Evolutionary conservation across 2,329 filamentous ascomycete species (phyloP), one percentile per base, ranked within the genome.

Genomic region (Hansfordia pulvinata): DNA sequence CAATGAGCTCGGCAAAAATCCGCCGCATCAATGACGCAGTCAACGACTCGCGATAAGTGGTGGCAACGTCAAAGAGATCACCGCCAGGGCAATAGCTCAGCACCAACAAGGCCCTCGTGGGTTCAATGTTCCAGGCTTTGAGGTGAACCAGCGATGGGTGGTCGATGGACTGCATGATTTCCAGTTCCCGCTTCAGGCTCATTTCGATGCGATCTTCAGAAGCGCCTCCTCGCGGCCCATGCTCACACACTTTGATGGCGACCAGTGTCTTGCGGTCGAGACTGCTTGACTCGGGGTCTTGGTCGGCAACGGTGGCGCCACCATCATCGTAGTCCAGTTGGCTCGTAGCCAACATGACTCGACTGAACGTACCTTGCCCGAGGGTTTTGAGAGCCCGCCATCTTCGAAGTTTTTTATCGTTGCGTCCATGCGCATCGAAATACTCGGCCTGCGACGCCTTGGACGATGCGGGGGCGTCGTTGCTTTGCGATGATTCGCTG

Each of bases 351-450:
- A 98, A 62, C 55, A 92, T 78, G 12, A 98, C 90, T 43, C 82
- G 82, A 49, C 86, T 94, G 50, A 98, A 98, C 1, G 90, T 94
- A 19, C 90, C 90, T 42, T 93, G 83, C 5, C 90, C 90, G 5
- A 98, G 66, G 36, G 76, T 60, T 31, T 81, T 77, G 20, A 98
- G 56, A 9, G 78, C 79, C 37, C 81, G 71, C 74, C 90, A 98
- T 37, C 72, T 65, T 30, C 78, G 72, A 12, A 72, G 63, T 47
- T 86, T 85, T 37, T 70, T 56, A 31, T 83, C 73, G 26, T 66
- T 60, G 18, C 79, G 63, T 3, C 69, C 76, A 36, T 58, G 62
- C 16, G 82, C 77, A 41, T 80, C 65, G 44, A 85, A 90, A 35
- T 74, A 73, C 38, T 85, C 76, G 30, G 58, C 47, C 25, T 49